Conservation (phyloP, 1,284 basidiomycete genomes). For the Farysia itapuensis region DNA sequence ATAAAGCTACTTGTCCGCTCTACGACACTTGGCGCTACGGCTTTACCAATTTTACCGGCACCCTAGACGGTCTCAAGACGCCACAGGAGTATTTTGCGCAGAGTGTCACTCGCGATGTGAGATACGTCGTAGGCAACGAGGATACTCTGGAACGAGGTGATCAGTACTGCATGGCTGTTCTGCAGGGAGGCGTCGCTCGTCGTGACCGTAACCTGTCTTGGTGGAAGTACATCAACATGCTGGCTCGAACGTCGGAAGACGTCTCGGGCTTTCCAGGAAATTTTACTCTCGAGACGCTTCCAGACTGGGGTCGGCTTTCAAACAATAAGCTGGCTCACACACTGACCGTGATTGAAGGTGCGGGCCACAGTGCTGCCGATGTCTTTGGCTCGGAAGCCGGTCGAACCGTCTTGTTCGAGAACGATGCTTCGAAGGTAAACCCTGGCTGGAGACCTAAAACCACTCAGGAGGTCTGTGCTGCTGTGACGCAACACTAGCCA, state of each 20-base stretch:
- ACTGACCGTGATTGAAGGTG: slow-evolving; percentile 47
- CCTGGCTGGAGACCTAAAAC: slow-evolving; percentile 52
- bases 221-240: slow-evolving; percentile 56
- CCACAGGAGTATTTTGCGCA: slow-evolving; percentile 46
- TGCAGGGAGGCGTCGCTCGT: slow-evolving; percentile 49
- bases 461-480: no score
- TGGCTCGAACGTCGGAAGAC: slow-evolving; percentile 46
- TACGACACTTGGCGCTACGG: slow-evolving; percentile 59
- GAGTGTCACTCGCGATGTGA: slow-evolving; percentile 48
- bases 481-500: no score
- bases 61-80: slow-evolving; percentile 24
- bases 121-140: slow-evolving; percentile 51
- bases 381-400: slow-evolving; percentile 47
- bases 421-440: slow-evolving; percentile 11
- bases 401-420: slow-evolving; percentile 48
- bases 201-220: slow-evolving; percentile 54
- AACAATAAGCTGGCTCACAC: slow-evolving; percentile 31
- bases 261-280: slow-evolving; percentile 47
- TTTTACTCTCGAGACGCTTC: slow-evolving; percentile 15
- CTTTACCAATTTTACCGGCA: slow-evolving; percentile 49
- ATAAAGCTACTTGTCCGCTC: slow-evolving; percentile 25
- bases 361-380: slow-evolving; percentile 43
- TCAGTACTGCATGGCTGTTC: slow-evolving; percentile 54
- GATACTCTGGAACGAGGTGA: slow-evolving; percentile 45
- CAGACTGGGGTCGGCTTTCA: slow-evolving; percentile 50